Conservation (phyloP, 2,329 filamentous ascomycete species). For the Verticillium zaregamsianum region DNA sequence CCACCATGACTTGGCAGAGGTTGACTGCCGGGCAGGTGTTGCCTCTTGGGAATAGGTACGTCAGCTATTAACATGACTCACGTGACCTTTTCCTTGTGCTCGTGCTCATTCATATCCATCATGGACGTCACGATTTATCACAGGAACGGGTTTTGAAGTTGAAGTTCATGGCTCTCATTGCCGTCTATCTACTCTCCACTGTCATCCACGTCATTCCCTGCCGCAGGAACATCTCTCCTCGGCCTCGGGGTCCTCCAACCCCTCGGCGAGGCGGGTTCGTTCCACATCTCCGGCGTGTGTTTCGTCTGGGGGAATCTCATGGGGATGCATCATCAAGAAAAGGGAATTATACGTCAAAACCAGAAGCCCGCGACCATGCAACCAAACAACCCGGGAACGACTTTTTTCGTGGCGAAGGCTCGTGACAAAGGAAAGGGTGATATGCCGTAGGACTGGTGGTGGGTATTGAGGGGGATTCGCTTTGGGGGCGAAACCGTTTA, state of each 20-base stretch:
- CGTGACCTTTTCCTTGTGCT: no score
- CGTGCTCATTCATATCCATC: no score
- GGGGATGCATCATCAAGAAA: conserved; percentile 14
- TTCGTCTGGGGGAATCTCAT: conserved; percentile 17
- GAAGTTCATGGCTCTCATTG: conserved; percentile 12
- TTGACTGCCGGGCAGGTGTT: no score
- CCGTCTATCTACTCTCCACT: conserved; percentile 15
- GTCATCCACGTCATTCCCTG: conserved; percentile 15
- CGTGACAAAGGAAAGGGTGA: conserved; percentile 13
- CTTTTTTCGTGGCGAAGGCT: conserved; percentile 13
- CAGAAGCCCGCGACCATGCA: conserved; percentile 15
- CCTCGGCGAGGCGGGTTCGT: conserved; percentile 11
- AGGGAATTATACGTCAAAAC: conserved; percentile 13
- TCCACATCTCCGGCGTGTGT: conserved; percentile 12
- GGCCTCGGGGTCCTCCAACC: conserved; percentile 15
- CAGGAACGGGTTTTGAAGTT: neutral
- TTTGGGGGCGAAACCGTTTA: conserved; percentile 24
- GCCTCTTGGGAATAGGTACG: no score
- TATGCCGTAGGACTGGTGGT: neutral
- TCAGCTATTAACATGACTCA: no score
- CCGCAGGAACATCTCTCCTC: conserved; percentile 13
- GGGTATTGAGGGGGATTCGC: neutral
- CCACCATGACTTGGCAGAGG: neutral
- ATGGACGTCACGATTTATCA: neutral
- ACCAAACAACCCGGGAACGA: conserved; percentile 14